Base-by-base conservation (phyloP, 108 stramenopile species). In the Skeletonema marinoi region DNA sequence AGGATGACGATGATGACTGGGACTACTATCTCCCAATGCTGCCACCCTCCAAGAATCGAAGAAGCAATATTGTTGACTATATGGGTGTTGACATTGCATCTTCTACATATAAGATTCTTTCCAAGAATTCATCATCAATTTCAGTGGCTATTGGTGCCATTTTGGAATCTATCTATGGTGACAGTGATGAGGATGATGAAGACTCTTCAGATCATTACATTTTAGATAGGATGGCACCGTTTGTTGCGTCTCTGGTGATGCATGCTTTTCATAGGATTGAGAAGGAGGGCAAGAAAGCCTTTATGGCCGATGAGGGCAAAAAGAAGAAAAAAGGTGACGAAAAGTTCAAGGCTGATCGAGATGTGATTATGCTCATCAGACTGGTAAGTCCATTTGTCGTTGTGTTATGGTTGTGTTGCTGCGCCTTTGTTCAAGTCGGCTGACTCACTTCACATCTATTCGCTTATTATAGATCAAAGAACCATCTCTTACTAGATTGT, bases 161-260 rank as follows among this genome's bases (percentile, higher is more conserved):
- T 9, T 3, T 77, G 6, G 35, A 56, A 6, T 48, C 63, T 16
- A 33, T 70, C 14, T 36, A 32, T 48, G 65, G 30, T 8, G 65
- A 61, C 32, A 51, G n/a, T 31, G 71, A 73, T 25, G 71, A 75
- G 2, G 81, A 82, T 16, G 64, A 35, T 6, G 66, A 68, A n/a
- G 66, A 56, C 50, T n/a, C n/a, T 56, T 29, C 51, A 4, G 75
- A 71, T 41, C 41, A 38, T 39, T 32, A 36, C 7, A 51, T 68
- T 44, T 62, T 72, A 12, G 75, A 71, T 4, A 69, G 35, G 25
- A 46, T 85, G 33, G 66, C 75, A 30, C 80, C 84, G 5, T 46
- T 85, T 16, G 17, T 82, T 35, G 84, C 80, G 33, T 73, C 84
- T 6, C 72, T 85, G 38, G 67, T 82, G 14, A 74, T 81, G 77